Conservation (phyloP, 2,329 filamentous ascomycete species). For the Trichoderma asperellum region DNA sequence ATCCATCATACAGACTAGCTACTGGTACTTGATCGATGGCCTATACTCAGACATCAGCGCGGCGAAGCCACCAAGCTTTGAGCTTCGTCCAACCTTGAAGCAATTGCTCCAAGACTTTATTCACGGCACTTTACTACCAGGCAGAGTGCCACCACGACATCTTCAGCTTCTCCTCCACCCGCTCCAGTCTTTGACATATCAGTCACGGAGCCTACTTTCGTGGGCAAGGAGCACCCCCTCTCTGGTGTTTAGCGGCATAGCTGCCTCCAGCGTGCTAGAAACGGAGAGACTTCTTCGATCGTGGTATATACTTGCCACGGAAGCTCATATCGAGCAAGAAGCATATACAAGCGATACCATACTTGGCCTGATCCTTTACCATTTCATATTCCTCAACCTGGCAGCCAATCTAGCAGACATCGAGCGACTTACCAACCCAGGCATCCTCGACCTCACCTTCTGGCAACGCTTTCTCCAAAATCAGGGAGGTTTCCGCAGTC, state of each 20-base stretch:
- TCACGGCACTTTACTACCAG: not conserved
- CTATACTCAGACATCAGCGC: not conserved
- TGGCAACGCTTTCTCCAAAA: conserved; percentile 60
- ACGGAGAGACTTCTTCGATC: conserved; percentile 65
- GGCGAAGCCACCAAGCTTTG: not conserved
- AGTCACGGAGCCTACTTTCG: not conserved
- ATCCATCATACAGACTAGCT: not conserved
- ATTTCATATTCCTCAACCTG: conserved; percentile 70
- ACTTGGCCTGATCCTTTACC: conserved; percentile 62
- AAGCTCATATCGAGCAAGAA: not conserved
- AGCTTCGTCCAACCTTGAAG: not conserved
- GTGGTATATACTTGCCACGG: conserved; percentile 68
- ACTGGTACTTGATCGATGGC: not conserved
- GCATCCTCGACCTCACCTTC: conserved; percentile 59
- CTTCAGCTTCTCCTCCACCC: conserved; percentile 51
- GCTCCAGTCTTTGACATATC: conserved; percentile 58
- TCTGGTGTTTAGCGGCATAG: conserved; percentile 50
- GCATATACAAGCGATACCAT: not conserved
- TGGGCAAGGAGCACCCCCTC: conserved; percentile 49
- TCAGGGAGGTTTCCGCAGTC: conserved; percentile 65
- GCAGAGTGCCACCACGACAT: not conserved
- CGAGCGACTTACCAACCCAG: conserved; percentile 66
- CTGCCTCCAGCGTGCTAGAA: conserved; percentile 61
- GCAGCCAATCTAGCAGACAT: conserved; percentile 70
- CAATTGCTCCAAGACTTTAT: conserved; percentile 9